Evolutionary conservation across 2,329 filamentous ascomycete genomes (phyloP), one percentile per base, ranked within the genome.

Genomic region (Apiospora marii): DNA sequence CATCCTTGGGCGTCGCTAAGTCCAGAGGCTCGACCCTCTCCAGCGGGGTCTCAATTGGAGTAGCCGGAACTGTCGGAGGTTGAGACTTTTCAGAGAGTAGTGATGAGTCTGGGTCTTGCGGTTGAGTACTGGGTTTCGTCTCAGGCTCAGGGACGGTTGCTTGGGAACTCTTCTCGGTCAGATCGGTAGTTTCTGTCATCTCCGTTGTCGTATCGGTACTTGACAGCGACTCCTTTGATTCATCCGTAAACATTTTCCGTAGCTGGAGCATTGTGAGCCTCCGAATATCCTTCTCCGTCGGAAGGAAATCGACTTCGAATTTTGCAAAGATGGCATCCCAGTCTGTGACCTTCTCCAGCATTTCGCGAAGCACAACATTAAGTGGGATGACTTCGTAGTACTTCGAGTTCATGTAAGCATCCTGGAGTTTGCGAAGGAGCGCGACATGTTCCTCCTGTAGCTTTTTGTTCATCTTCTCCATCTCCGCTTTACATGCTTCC

Each of bases 361-460:
- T 96, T 72, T 94, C 93, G 76, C 96, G 92, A 69, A 98, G 90
- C 10, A 96, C 93, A 72, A 92, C 89, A 77, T 98, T 99, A 75
- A 99, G 88, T 0, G 97, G 96, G 69, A 98, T 95, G 71, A 98
- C 92, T 82, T 99, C 96, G 85, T 98, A 99, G 80, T 98, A 98
- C 79, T 94, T 95, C 2, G 95, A 98, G 75, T 92, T 92, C 84
- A 96, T 95, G 80, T 99, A 99, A 74, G 94, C 94, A 46, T 95
- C 92, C 81, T 98, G 95, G 13, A 99, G 86, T 74, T 94, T 93
- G 70, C 89, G 89, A 69, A 95, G 87, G 70, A 98, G 86, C 71
- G 88, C 87, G 5, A 89, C 85, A 77, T 97, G 93, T 74, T 99
- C 96, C 49, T 97, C 94, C 73, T 95, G 93, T 0, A 94, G 94